Base-by-base conservation (phyloP, 75 land plant species). In the Pinus albicaulis region DNA sequence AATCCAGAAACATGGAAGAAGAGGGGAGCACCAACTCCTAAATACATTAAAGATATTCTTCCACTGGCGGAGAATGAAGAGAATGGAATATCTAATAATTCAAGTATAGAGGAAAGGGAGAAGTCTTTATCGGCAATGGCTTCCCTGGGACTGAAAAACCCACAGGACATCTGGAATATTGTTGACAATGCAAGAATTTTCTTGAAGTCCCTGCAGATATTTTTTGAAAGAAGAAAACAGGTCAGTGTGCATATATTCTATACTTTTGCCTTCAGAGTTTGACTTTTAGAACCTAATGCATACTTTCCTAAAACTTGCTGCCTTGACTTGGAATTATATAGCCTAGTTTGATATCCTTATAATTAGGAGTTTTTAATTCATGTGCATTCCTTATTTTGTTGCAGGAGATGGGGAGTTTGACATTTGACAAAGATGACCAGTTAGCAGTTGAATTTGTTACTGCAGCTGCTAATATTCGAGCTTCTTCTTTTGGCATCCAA, bases 391-490 rank as follows among this genome's bases (percentile, higher is more conserved):
- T 23, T n/a, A 68, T 68, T 68, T n/a, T 72, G 19, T 71, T 75
- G 55, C 89, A 98, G 99, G 99, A 98, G 6, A 82, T 98, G 72
- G 99, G 99, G 56, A 91, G 79, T 69, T 56, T 95, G 56, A 76
- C 75, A 56, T 98, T 98, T 83, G 99, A 98, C 76, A 98, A 98
- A 74, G 99, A 98, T 84, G 99, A 98, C 76, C 96, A 98, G 77
- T 76, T 98, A 76, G 98, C 99, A 56, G 92, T 98, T 53, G 99
- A 98, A 72, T 95, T 98, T 89, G 99, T 98, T 19, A 91, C 99
- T 81, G 95, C 99, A 79, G 99, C 99, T 77, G 96, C 99, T 55
- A 98, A 98, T 83, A 83, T 98, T 65, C 77, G 99, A 25, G 95
- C 99, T 65, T 76, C 84, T 75, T 98, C 99, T 56, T 98, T 98